Conservation (phyloP, 2,329 filamentous ascomycete genomes). For the Cladosporium sp. region DNA sequence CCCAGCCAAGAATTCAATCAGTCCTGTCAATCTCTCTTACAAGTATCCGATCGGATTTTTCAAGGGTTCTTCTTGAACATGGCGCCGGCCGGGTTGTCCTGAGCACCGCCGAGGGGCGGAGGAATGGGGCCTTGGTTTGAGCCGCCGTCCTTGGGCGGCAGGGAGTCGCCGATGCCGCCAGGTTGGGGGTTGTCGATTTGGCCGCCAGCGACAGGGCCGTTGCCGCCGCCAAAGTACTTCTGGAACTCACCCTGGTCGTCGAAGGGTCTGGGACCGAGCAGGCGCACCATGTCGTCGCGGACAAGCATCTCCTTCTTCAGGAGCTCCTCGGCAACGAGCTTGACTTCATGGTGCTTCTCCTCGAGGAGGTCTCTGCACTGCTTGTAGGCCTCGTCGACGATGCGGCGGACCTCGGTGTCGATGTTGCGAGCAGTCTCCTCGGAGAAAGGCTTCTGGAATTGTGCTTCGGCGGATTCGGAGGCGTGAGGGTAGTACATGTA, state of each 20-base stretch:
- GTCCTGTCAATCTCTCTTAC: not conserved
- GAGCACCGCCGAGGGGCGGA: not conserved
- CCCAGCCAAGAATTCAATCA: not conserved
- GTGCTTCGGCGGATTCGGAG: conserved; percentile 10
- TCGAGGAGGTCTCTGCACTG: conserved; percentile 80
- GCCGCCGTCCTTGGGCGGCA: conserved; percentile 9
- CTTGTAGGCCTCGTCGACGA: conserved; percentile 88
- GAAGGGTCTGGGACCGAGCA: conserved; percentile 81
- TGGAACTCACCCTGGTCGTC: conserved; percentile 83
- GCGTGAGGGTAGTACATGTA: conserved; percentile 75
- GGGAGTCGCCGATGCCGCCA: conserved; percentile 13
- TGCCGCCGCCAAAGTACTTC: conserved; percentile 71
- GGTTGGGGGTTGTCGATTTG: conserved; percentile 38
- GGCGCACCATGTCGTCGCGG: conserved; percentile 84
- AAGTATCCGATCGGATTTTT: not conserved
- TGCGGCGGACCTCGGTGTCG: conserved; percentile 83
- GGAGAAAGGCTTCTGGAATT: conserved; percentile 78
- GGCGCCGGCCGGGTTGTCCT: conserved; percentile 3
- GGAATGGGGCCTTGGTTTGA: conserved; percentile 5
- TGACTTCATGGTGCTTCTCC: conserved; percentile 84
- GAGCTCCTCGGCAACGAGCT: conserved; percentile 87
- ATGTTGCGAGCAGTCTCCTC: conserved; percentile 91
- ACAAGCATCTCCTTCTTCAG: conserved; percentile 86
- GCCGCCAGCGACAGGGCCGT: conserved; percentile 21
- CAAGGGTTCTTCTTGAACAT: conserved; percentile 8